A percentile compares a stretch with the other conserved stretches of the same genome.
phyloP scores from a whole-genome alignment of 2,329 filamentous ascomycete species.

The Cladosporium sphaerospermum region DNA sequence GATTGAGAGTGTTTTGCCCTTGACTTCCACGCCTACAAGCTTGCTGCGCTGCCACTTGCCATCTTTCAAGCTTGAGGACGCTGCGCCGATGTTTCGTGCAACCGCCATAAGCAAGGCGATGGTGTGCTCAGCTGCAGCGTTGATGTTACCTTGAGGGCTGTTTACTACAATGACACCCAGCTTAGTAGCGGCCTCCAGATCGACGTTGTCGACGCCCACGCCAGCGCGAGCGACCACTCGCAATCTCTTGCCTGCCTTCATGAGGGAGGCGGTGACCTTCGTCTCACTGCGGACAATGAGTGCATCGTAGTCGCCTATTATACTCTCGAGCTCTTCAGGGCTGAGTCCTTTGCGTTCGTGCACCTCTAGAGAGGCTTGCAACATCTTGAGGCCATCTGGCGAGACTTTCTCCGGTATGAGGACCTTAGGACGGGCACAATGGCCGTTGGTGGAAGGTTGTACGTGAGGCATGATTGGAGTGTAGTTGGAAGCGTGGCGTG shows the following conservation, averaged over 20 bases:
- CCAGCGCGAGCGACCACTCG: slow-evolving; percentile 75
- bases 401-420: slow-evolving; percentile 77
- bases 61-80: slow-evolving; percentile 61
- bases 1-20: slow-evolving; percentile 68
- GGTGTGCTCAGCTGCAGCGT: slow-evolving; percentile 53
- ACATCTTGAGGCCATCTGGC: slow-evolving; percentile 65
- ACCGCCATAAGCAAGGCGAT: slow-evolving; percentile 61
- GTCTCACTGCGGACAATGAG: slow-evolving; percentile 77
- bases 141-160: slow-evolving; percentile 71
- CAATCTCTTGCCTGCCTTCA: slow-evolving; percentile 60
- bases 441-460: slow-evolving; percentile 3
- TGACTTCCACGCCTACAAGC: slow-evolving; percentile 71
- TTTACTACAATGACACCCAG: slow-evolving; percentile 76
- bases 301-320: slow-evolving; percentile 67
- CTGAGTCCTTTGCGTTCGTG: slow-evolving; percentile 60
- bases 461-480: slow-evolving; percentile 3
- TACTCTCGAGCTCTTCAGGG: slow-evolving; percentile 55
- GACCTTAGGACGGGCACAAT: slow-evolving; percentile 40
- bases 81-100: slow-evolving; percentile 66
- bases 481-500: background rate
- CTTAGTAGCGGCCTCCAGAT: slow-evolving; percentile 65
- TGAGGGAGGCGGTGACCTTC: slow-evolving; percentile 64
- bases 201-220: slow-evolving; percentile 77
- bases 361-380: slow-evolving; percentile 62
- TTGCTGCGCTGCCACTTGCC: slow-evolving; percentile 70